Evolutionary conservation across 768 basidiomycete species (phyloP), one percentile per base, ranked within the genome.

Genomic region (Leucocoprinus birnbaumii): DNA sequence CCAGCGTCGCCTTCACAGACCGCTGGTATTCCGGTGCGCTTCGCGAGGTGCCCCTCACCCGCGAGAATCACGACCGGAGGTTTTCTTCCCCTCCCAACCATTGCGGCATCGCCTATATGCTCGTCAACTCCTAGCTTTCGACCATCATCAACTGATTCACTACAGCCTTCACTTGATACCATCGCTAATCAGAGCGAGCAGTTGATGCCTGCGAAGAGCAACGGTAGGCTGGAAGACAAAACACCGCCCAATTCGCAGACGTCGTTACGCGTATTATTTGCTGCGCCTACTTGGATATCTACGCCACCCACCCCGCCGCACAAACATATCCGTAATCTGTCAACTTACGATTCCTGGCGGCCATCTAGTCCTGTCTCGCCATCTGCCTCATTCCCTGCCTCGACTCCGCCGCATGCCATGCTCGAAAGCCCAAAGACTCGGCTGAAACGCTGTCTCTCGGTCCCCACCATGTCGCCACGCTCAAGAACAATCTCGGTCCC

Each of bases 261-360:
- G 40, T 61, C 59, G 16, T 31, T 52, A 37, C 51, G 57, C 9
- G 62, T 62, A 21, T 60, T 65, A 22, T 58, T 65, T 38, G 60
- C 68, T 34, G 67, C 78, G 2, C 81, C 82, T 42, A 80, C 76
- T 47, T 83, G 83, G 82, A 80, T 76, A 41, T 77, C 82, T 13
- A 81, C 78, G 9, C 83, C 81, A 24, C 82, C 82, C 24, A 83
- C 83, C 10, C 82, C 83, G 35, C 80, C 80, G 19, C 68, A 74
- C 49, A 74, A 71, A 60, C 62, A 67, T 57, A 55, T 72, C 55
- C 76, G 73, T 48, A 70, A 71, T 51, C 71, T 71, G 2, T 66
- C 71, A 48, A 68, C 71, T 48, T 66, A 66, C 52, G 61, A 68
- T 53, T 67, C 67, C 55, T 67, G 62, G 44, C 65, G 66, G 40